Evolutionary conservation across 768 basidiomycete species (phyloP), one percentile per base, ranked within the genome.

Genomic region (Russula olivacea): DNA sequence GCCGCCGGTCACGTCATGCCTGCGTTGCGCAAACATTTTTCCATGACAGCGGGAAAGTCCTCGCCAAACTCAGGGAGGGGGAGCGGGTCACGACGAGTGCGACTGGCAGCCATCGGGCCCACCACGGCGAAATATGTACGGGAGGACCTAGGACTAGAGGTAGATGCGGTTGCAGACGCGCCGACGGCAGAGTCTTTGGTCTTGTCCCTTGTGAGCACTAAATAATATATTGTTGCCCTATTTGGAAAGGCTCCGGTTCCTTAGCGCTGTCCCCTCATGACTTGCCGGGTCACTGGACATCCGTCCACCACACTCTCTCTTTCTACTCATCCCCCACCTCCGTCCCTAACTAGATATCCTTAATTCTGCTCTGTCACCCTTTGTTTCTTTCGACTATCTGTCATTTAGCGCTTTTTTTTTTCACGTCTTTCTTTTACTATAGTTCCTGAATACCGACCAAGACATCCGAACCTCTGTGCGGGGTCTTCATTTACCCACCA

Each of bases 41-140:
- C 69, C 3, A 68, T 85, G n/a, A 71, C 15, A 30, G 63, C 1
- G 41, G 15, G 59, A 63, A 25, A 49, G 28, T 25, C 53, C 1
- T 55, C 52, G 12, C n/a, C 4, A 47, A 38, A 23, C 17, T 40
- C 41, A 14, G 23, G 30, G 11, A 14, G 23, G 4, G 30, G 1
- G 6, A 3, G 58, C 43, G 1, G 2, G 38, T 19, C 48, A 19
- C 61, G 59, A 1, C 47, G 60, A 0, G 66, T 68, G 21, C 67
- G 68, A 1, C 68, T 87, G 7, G 87, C 86, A 9, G 80, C 83
- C 1, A 91, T 91, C 59, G 89, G 89, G 0, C 82, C 83, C 0
- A 89, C 87, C 23, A 90, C 88, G 1, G 71, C 79, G 3, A 68
- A 75, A 2, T 86, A 78, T 68, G 71, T 91, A 25, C 73, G 65